Conservation (phyloP, 495 filamentous ascomycete genomes). For the Lophiostoma macrostomum region DNA sequence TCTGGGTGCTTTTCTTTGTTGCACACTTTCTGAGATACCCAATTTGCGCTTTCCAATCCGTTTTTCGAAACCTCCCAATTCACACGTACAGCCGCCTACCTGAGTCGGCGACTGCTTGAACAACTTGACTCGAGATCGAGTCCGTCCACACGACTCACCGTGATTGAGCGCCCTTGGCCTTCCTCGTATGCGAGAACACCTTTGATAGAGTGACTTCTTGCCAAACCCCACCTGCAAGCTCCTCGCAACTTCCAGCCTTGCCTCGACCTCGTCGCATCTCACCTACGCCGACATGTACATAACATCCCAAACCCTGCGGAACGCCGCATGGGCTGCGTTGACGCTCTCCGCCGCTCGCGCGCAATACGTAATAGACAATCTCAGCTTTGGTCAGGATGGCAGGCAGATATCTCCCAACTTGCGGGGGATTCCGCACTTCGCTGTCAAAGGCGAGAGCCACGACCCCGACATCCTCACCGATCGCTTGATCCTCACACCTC, state of each 20-base stretch:
- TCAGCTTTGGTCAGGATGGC: constrained; percentile 71
- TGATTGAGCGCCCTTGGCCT: no score
- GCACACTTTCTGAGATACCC: constrained; percentile 8
- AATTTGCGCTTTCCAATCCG: no score
- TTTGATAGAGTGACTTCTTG: no score
- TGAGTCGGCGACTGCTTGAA: no score
- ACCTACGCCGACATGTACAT: constrained; percentile 29
- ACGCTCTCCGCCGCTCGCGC: constrained; percentile 54
- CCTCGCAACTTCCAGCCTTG: neutral
- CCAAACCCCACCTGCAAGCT: neutral
- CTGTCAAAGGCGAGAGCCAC: constrained; percentile 65
- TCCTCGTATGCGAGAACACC: no score
- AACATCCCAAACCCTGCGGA: constrained; percentile 14
- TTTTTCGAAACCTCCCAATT: no score
- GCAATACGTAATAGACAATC: constrained; percentile 61
- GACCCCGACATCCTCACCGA: constrained; percentile 78
- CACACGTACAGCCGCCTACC: no score
- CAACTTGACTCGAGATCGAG: no score
- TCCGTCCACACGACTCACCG: no score
- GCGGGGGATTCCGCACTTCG: constrained; percentile 61
- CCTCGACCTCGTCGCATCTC: neutral
- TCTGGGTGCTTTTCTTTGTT: neutral
- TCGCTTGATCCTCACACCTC: constrained; percentile 87
- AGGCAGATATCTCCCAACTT: constrained; percentile 55
- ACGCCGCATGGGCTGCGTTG: constrained; percentile 45